phyloP scores from a whole-genome alignment of 805 yeast species.

The Cyberlindnera mycetangii region DNA sequence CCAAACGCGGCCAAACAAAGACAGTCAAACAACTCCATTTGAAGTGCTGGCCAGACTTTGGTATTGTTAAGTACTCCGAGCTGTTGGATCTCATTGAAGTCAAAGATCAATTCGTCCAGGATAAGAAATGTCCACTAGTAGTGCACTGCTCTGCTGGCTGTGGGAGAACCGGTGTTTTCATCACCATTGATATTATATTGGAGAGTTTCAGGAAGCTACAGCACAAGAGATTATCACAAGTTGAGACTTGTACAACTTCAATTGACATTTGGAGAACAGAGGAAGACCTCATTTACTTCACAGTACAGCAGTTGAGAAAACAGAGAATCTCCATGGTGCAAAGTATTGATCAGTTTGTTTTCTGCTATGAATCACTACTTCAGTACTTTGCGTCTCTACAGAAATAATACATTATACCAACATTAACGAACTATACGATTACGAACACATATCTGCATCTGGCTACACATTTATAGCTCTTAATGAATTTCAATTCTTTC shows the following conservation, averaged over 20 bases:
- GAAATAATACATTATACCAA: background rate
- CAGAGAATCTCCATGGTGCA: constrained; percentile 86
- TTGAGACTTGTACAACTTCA: background rate
- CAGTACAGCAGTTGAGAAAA: constrained; percentile 63
- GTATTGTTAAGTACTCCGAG: constrained; percentile 45
- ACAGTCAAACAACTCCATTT: constrained; percentile 71
- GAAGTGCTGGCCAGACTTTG: constrained; percentile 82
- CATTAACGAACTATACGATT: background rate
- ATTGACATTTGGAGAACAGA: constrained; percentile 35
- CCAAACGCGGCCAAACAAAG: constrained; percentile 29
- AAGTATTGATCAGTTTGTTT: constrained; percentile 67
- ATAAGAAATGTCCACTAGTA: constrained; percentile 47
- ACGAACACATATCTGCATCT: background rate
- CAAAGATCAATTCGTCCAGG: constrained; percentile 28
- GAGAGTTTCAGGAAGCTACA: constrained; percentile 15
- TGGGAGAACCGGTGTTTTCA: constrained; percentile 91
- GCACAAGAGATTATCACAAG: background rate
- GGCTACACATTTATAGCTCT: too few species aligned
- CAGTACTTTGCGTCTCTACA: constrained; percentile 21
- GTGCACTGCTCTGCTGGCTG: constrained; percentile 98
- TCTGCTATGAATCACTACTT: constrained; percentile 62
- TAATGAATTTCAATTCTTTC: too few species aligned
- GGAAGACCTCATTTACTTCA: constrained; percentile 48
- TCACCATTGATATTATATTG: constrained; percentile 51
- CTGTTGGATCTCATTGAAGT: constrained; percentile 31